Evolutionary conservation across 305 asterid genomes (phyloP), one percentile per base, ranked within the genome.

Genomic region (Caryopteris hybrid): DNA sequence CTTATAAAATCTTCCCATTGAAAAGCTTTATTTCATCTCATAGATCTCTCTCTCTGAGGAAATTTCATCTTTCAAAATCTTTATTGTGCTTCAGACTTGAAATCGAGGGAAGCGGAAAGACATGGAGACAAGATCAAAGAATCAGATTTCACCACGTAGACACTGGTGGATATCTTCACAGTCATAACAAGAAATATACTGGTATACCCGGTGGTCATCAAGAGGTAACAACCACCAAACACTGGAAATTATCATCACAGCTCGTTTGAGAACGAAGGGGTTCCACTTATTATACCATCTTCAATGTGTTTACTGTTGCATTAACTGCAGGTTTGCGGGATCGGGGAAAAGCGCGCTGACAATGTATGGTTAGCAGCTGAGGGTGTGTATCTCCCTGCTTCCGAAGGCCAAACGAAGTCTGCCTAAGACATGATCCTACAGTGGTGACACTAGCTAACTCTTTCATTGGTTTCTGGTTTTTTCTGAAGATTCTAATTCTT

Each of bases 201-300:
- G 92, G 96, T 34, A 85, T 92, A 60, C 96, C 96, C 13, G 98
- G 98, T 16, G 96, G 96, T 6, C 98, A 89, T 73, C 98, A 89
- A 78, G 96, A 92, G 98, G 98, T 92, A 58, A 74, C 75, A 63
- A 46, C 74, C 59, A 46, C 74, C 59, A 66, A 27, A 12, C 36
- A 16, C 3, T 38, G 9, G 47, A 36, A 6, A 41, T 21, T 20
- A 22, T 54, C 8, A 18, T 13, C 21, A 6, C 21, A 16, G 45
- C 55, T 48, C 16, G 6, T 59, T 23, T 31, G 7, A 12, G 31
- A 47, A 21, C 14, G 3, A 31, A 55, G 8, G 27, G 5, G 20
- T 36, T 14, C 52, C 51, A 27, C 62, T 22, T 12, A 29, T 47
- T 57, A 22, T 48, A 13, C 6, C 54, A 66, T 53, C 56, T 27